phyloP scores from a whole-genome alignment of 192 early-diverging fungal genomes.

The Coemansia nantahalensis region DNA sequence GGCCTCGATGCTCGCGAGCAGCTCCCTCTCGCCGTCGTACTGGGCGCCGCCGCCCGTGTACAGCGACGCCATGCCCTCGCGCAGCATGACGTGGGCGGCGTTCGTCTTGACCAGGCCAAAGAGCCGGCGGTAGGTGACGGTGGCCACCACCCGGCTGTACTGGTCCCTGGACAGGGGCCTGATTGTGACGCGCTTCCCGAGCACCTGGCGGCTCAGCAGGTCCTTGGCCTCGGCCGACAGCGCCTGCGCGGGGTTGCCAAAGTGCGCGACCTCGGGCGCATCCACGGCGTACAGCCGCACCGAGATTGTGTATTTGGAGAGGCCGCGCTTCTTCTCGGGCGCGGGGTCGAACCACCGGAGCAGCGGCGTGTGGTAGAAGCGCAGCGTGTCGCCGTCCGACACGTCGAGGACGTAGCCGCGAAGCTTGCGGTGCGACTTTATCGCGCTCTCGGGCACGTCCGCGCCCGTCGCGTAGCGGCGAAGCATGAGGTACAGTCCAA shows the following conservation, averaged over 20 bases:
- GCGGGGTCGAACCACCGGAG: conserved; percentile 19
- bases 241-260: conserved; percentile 51
- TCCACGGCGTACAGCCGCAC: conserved; percentile 43
- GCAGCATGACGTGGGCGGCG: conserved; percentile 43
- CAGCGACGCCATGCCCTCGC: conserved; percentile 19
- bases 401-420: conserved; percentile 44
- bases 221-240: conserved; percentile 46
- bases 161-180: conserved; percentile 48
- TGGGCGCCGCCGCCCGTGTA: conserved; percentile 48
- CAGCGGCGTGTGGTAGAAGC: conserved; percentile 45
- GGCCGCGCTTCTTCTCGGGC: conserved; percentile 29
- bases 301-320: conserved; percentile 35
- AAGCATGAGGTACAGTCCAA: conserved; percentile 41
- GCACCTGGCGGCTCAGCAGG: conserved; percentile 21
- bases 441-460: conserved; percentile 33
- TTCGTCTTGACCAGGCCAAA: conserved; percentile 24
- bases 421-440: conserved; percentile 27
- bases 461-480: conserved; percentile 36
- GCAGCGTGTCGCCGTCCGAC: conserved; percentile 42
- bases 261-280: conserved; percentile 50
- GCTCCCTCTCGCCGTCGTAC: conserved; percentile 40
- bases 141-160: conserved; percentile 44
- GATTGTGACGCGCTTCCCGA: conserved; percentile 24
- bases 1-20: conserved; percentile 25
- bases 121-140: conserved; percentile 25